A percentile compares a stretch with the other conserved stretches of the same genome.
Conservation (phyloP, 208 protist genomes). For the Leishmania arabica region DNA sequence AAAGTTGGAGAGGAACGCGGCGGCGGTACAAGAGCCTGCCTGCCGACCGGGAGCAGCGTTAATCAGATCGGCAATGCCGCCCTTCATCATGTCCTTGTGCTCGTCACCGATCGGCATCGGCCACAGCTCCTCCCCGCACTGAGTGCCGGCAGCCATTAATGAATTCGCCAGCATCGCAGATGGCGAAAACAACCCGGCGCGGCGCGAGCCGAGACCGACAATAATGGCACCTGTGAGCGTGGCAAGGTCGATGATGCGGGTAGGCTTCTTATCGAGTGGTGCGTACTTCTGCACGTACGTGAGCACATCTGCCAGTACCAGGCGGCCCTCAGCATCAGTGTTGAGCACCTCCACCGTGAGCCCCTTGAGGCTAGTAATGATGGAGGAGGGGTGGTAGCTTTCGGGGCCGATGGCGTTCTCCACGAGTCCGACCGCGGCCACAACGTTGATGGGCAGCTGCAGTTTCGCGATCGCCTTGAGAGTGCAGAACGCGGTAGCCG, state of each 20-base stretch:
- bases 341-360: conserved; percentile 90
- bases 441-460: conserved; percentile 74
- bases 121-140: conserved; percentile 80
- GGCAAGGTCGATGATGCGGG: conserved; percentile 86
- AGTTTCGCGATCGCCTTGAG: conserved; percentile 73
- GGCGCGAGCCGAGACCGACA: conserved; percentile 69
- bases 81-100: conserved; percentile 71
- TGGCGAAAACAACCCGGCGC: conserved; percentile 79
- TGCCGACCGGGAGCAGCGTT: conserved; percentile 53
- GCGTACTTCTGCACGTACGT: conserved; percentile 83
- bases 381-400: conserved; percentile 81
- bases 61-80: conserved; percentile 69
- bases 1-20: conserved; percentile 84
- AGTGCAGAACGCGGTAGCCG: conserved; percentile 77
- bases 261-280: conserved; percentile 57
- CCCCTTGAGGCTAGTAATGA: conserved; percentile 82
- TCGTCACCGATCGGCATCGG: conserved; percentile 87
- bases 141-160: conserved; percentile 59
- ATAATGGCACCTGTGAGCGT: conserved; percentile 92
- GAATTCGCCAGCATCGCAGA: conserved; percentile 34
- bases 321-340: conserved; percentile 92
- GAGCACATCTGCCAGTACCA: conserved; percentile 90
- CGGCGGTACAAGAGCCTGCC: conserved; percentile 83
- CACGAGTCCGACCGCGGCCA: conserved; percentile 78
- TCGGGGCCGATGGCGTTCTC: conserved; percentile 88